These are phyloP conservation scores for Clavispora santaluciae DNA, from an alignment of 805 yeast species.

Conservation along the genomic window DNA sequence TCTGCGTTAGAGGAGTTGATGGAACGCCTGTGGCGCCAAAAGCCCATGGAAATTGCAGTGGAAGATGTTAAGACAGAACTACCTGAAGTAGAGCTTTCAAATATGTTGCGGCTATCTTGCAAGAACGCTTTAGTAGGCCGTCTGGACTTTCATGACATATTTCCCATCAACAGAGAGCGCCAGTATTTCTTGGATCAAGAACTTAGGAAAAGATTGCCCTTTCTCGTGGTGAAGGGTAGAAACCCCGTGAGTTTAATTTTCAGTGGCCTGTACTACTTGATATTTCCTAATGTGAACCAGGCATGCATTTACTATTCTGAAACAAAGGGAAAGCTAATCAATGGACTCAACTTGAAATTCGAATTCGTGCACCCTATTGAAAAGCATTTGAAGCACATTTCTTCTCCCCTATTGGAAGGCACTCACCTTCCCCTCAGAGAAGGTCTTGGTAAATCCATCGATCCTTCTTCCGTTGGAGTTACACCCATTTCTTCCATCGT, in stretches of 20 bases:
- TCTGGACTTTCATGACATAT: constrained; percentile 37
- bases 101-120: constrained; percentile 35
- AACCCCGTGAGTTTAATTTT: constrained; percentile 41
- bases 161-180: constrained; percentile 31
- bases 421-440: background rate
- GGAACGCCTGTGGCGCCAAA: constrained; percentile 28
- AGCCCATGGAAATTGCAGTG: constrained; percentile 22
- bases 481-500: background rate
- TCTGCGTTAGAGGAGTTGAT: constrained; percentile 26
- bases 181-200: constrained; percentile 19
- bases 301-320: constrained; percentile 53
- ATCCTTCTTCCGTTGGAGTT: background rate
- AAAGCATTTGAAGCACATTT: constrained; percentile 21
- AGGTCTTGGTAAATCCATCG: background rate
- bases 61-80: constrained; percentile 16
- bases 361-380: constrained; percentile 37
- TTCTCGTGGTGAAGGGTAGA: constrained; percentile 47
- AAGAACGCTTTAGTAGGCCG: constrained; percentile 32
- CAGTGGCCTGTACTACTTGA: constrained; percentile 47
- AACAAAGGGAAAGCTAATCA: constrained; percentile 42
- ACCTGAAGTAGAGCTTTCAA: constrained; percentile 12
- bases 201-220: constrained; percentile 21
- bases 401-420: constrained; percentile 25
- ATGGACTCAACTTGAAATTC: constrained; percentile 46
- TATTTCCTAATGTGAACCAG: constrained; percentile 42